These are phyloP conservation scores for Syzygium syzygioides DNA, from an alignment of 441 rosid species.

Conservation along the genomic window DNA sequence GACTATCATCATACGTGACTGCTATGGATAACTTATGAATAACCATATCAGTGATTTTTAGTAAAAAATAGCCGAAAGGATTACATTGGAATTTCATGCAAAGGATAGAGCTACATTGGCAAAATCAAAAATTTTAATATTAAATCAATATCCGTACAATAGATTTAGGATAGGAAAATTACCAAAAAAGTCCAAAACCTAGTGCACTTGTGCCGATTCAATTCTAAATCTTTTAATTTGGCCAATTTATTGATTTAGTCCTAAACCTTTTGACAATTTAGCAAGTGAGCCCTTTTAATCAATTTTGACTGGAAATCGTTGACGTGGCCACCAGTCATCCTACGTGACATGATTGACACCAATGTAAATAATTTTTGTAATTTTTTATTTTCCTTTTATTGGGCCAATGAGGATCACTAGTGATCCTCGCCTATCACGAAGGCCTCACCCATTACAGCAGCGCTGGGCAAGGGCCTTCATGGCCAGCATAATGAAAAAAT, in stretches of 20 bases:
- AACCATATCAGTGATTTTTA: rapidly evolving
- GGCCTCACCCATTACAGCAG: not conserved
- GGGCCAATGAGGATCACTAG: not conserved
- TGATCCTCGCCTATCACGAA: not conserved
- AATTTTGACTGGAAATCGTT: too few relatives aligned
- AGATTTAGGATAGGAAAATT: rapidly evolving
- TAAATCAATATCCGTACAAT: rapidly evolving
- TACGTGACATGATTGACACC: rapidly evolving
- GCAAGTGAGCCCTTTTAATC: too few relatives aligned
- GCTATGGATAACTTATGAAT: not conserved
- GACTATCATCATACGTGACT: rapidly evolving
- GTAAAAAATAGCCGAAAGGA: rapidly evolving
- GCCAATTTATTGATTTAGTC: rapidly evolving
- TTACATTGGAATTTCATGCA: not conserved
- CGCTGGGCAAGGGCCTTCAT: not conserved
- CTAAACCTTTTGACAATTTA: too few relatives aligned
- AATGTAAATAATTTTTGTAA: too few relatives aligned
- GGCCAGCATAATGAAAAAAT: too few relatives aligned
- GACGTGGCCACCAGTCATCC: rapidly evolving
- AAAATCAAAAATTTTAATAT: rapidly evolving
- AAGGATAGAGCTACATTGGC: not conserved
- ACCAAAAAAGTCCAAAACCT: not conserved
- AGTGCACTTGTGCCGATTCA: rapidly evolving
- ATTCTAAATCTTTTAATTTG: too few relatives aligned
- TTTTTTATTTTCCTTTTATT: too few relatives aligned